These are phyloP conservation scores for Bisporella sp. DNA, from an alignment of 2,329 filamentous ascomycete species.

Conservation along the genomic window DNA sequence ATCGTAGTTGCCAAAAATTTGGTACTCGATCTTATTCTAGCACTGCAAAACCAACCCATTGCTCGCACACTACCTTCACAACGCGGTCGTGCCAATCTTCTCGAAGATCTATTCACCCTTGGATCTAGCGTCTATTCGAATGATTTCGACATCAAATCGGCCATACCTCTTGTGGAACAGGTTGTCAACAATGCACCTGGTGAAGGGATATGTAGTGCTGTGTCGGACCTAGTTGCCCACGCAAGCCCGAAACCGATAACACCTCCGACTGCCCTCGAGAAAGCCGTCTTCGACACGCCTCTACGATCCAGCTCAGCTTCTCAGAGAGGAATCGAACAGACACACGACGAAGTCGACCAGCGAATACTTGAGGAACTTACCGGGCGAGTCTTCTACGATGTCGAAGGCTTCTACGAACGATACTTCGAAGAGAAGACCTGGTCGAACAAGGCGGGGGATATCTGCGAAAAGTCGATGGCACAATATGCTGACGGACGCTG, in stretches of 20 bases:
- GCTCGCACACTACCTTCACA: conserved; percentile 12
- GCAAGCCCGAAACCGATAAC: conserved; percentile 1
- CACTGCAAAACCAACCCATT: conserved; percentile 10
- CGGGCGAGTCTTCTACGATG: conserved; percentile 20
- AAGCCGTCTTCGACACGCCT: conserved; percentile 15
- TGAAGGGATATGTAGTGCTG: not conserved
- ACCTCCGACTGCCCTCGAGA: conserved; percentile 7
- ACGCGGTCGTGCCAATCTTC: conserved; percentile 4
- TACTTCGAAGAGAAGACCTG: conserved; percentile 19
- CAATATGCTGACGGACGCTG: conserved; percentile 17
- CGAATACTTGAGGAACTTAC: conserved; percentile 21
- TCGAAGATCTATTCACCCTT: conserved; percentile 1
- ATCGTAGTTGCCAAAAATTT: conserved; percentile 10
- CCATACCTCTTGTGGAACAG: conserved; percentile 1
- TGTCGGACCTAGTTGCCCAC: conserved; percentile 1
- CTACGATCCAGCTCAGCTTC: conserved; percentile 14
- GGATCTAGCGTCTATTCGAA: not conserved
- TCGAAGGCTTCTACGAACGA: conserved; percentile 15
- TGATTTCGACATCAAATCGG: not conserved
- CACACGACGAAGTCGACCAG: conserved; percentile 20
- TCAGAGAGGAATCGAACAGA: conserved; percentile 19
- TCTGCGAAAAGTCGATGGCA: conserved; percentile 17
- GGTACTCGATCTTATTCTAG: conserved; percentile 13
- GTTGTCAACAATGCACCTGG: conserved; percentile 2
- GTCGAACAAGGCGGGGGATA: conserved; percentile 15